phyloP scores from a whole-genome alignment of 1,284 basidiomycete species.

The Ceratobasidium sp. region DNA sequence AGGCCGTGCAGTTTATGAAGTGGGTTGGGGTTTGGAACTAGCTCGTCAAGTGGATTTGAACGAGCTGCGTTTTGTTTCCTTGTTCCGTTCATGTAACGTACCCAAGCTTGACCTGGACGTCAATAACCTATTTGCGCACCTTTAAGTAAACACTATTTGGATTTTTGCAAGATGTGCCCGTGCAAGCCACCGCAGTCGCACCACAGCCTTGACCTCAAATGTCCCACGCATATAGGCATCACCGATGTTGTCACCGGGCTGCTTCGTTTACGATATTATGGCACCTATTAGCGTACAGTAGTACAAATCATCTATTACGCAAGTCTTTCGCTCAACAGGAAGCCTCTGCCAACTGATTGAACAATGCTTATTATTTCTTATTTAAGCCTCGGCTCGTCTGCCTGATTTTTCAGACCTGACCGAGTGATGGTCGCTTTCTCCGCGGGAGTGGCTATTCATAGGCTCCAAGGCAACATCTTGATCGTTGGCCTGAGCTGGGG shows the following conservation, averaged over 20 bases:
- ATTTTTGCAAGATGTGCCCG: not conserved
- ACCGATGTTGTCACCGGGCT: not conserved
- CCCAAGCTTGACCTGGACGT: not conserved
- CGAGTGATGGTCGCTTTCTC: not conserved
- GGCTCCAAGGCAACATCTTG: constrained; percentile 23
- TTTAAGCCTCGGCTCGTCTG: not conserved
- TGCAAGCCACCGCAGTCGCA: constrained; percentile 2
- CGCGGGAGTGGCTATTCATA: not conserved
- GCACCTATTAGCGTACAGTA: too few species aligned
- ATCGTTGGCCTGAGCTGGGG: not conserved
- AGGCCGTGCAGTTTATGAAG: constrained; percentile 5
- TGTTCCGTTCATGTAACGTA: not conserved
- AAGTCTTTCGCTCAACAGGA: too few species aligned
- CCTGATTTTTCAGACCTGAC: not conserved
- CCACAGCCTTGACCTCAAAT: not conserved
- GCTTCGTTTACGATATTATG: too few species aligned
- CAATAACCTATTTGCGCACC: not conserved
- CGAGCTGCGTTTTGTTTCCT: not conserved
- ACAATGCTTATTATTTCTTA: too few species aligned
- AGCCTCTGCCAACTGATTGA: too few species aligned
- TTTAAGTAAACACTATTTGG: not conserved
- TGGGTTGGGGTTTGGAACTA: constrained; percentile 32
- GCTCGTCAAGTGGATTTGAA: not conserved
- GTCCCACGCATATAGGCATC: not conserved
- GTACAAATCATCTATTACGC: too few species aligned